A percentile compares a stretch with the other conserved stretches of the same genome.
Evolutionary conservation across 208 protist species (phyloP).

Genomic region (Leishmania guyanensis): DNA sequence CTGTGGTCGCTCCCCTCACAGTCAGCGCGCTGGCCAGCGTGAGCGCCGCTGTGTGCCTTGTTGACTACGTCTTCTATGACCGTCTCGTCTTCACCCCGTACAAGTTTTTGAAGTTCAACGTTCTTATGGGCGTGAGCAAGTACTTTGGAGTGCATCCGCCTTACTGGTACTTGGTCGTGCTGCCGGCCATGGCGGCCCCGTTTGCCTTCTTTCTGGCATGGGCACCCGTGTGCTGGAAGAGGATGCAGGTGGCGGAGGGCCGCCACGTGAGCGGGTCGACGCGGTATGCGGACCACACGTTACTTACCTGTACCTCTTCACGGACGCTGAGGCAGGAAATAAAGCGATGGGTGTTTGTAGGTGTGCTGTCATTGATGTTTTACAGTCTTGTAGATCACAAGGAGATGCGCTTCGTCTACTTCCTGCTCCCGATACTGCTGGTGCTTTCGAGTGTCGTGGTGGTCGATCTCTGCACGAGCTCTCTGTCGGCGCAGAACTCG

Average conservation of each 20-base stretch:
- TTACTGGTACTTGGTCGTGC: slow-evolving; percentile 84
- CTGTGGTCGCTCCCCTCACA: slow-evolving; percentile 19
- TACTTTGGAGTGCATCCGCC: slow-evolving; percentile 91
- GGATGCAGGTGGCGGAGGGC: background rate
- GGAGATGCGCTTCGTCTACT: slow-evolving; percentile 92
- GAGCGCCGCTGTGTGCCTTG: slow-evolving; percentile 17
- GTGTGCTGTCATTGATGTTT: slow-evolving; percentile 27
- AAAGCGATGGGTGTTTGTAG: slow-evolving; percentile 15
- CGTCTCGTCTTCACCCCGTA: slow-evolving; percentile 58
- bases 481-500: background rate
- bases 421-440: slow-evolving; percentile 52
- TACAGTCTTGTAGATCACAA: slow-evolving; percentile 93
- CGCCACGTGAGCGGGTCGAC: background rate
- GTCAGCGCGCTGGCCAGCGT: slow-evolving; percentile 33
- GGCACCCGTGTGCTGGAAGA: slow-evolving; percentile 19
- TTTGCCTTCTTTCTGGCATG: slow-evolving; percentile 47
- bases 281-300: background rate
- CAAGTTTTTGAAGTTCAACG: slow-evolving; percentile 89
- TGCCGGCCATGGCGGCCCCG: slow-evolving; percentile 69
- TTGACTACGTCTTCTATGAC: slow-evolving; percentile 70
- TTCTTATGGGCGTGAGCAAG: slow-evolving; percentile 67
- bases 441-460: slow-evolving; percentile 56
- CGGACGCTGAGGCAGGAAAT: slow-evolving; percentile 20
- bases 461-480: slow-evolving; percentile 19
- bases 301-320: background rate